These are phyloP conservation scores for Clarireedia paspali DNA, from an alignment of 2,329 filamentous ascomycete genomes.

Conservation along the genomic window DNA sequence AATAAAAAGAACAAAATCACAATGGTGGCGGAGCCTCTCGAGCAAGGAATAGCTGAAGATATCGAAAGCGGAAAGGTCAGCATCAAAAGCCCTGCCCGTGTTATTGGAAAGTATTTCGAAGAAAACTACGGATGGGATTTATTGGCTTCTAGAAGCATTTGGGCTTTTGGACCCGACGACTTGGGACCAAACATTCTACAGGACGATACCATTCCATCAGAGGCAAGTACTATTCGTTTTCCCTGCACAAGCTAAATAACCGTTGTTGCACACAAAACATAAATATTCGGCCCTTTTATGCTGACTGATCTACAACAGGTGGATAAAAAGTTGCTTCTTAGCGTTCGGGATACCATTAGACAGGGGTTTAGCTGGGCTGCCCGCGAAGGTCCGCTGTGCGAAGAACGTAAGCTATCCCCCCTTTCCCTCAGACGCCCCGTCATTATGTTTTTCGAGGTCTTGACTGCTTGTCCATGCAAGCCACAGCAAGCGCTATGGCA, in stretches of 20 bases:
- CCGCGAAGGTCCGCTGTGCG: conserved; percentile 88
- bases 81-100: conserved; percentile 86
- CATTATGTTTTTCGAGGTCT: not conserved
- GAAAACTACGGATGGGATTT: conserved; percentile 97
- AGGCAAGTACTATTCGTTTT: conserved; percentile 42
- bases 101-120: conserved; percentile 94
- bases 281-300: conserved; percentile 22
- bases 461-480: not conserved
- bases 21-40: conserved; percentile 93
- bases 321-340: conserved; percentile 82
- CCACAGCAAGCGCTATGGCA: conserved; percentile 1
- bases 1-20: conserved; percentile 99
- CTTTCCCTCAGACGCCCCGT: not conserved
- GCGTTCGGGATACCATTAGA: conserved; percentile 83
- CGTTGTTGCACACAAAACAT: not conserved
- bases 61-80: conserved; percentile 86
- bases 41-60: conserved; percentile 89
- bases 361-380: conserved; percentile 98
- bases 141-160: conserved; percentile 87
- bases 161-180: conserved; percentile 97
- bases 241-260: not conserved
- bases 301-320: conserved; percentile 44
- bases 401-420: conserved; percentile 68
- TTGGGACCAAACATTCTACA: conserved; percentile 91
- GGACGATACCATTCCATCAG: conserved; percentile 89